A percentile compares a stretch with the other conserved stretches of the same genome.
phyloP scores from a whole-genome alignment of 805 yeast species.

The Ogataea chonburiensis region DNA sequence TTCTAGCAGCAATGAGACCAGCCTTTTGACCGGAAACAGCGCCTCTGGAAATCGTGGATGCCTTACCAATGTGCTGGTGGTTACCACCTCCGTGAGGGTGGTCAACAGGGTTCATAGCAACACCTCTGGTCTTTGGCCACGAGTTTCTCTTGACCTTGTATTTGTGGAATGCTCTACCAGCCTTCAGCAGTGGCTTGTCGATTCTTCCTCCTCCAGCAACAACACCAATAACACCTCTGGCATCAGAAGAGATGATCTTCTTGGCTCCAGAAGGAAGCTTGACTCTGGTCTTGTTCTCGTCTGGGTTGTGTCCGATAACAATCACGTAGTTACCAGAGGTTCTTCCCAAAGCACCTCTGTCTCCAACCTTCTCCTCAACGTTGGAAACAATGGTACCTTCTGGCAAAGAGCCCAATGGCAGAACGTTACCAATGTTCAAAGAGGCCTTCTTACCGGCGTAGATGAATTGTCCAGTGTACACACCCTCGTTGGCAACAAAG shows the following conservation, averaged over 20 bases:
- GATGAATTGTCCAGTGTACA: slow-evolving; percentile 98
- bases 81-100: slow-evolving; percentile 99
- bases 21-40: slow-evolving; percentile 99
- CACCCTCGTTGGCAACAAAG: slow-evolving; percentile 99
- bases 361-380: slow-evolving; percentile 98
- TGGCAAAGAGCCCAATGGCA: slow-evolving; percentile 96
- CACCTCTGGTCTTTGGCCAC: slow-evolving; percentile 99
- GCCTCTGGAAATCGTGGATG: slow-evolving; percentile 98
- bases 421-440: slow-evolving; percentile 93
- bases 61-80: slow-evolving; percentile 99
- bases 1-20: slow-evolving; percentile 99
- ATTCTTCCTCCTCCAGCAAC: slow-evolving; percentile 99
- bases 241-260: slow-evolving; percentile 91
- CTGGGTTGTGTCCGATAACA: slow-evolving; percentile 98
- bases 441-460: slow-evolving; percentile 99
- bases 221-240: slow-evolving; percentile 99
- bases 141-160: slow-evolving; percentile 99
- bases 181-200: slow-evolving; percentile 99
- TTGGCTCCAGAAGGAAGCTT: slow-evolving; percentile 99
- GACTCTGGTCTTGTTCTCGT: slow-evolving; percentile 98
- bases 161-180: slow-evolving; percentile 99
- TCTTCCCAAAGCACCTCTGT: slow-evolving; percentile 99
- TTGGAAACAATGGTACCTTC: slow-evolving; percentile 99
- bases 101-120: slow-evolving; percentile 99
- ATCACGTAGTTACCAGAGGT: slow-evolving; percentile 99